Evolutionary conservation across 768 basidiomycete genomes (phyloP).

Genomic region (Solioccasus polychromus): DNA sequence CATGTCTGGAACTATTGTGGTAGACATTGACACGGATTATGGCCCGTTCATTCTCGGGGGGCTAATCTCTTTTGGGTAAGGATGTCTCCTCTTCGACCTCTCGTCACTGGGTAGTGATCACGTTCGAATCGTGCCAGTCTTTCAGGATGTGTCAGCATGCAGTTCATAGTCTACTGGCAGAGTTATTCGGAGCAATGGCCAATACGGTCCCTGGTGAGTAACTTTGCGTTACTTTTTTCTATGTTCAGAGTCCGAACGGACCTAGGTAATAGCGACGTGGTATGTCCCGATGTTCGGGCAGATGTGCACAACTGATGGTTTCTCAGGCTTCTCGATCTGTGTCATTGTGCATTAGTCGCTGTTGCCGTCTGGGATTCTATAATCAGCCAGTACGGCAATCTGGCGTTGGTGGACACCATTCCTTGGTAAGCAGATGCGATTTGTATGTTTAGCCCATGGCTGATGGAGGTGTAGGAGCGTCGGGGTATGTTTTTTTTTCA

Average conservation of each 20-base stretch:
- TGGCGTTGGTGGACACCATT: conserved; percentile 8
- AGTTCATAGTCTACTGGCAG: conserved; percentile 25
- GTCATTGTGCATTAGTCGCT: conserved; percentile 22
- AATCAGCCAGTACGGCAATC: conserved; percentile 19
- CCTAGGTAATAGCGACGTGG: conserved; percentile 23
- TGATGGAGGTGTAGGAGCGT: conserved; percentile 17
- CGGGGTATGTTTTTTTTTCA: conserved; percentile 15
- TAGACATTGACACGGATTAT: conserved; percentile 7
- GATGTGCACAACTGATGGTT: not conserved
- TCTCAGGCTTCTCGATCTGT: conserved; percentile 23
- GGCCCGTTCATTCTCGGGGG: conserved; percentile 23
- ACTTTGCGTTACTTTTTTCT: not conserved
- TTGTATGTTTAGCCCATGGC: not conserved
- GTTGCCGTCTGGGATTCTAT: conserved; percentile 25
- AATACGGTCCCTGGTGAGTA: conserved; percentile 19
- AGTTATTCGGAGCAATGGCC: conserved; percentile 16
- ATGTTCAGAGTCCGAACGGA: not conserved
- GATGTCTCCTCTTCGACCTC: not conserved
- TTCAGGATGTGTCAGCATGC: conserved; percentile 26
- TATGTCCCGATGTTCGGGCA: not conserved
- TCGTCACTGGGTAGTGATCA: not conserved
- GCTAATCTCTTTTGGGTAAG: conserved; percentile 21
- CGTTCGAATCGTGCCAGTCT: conserved; percentile 11
- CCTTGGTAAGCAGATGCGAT: conserved; percentile 17
- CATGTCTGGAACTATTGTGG: conserved; percentile 1